Evolutionary conservation across 176 grass and related monocot genomes (phyloP).

Genomic region (Musa itinerans): DNA sequence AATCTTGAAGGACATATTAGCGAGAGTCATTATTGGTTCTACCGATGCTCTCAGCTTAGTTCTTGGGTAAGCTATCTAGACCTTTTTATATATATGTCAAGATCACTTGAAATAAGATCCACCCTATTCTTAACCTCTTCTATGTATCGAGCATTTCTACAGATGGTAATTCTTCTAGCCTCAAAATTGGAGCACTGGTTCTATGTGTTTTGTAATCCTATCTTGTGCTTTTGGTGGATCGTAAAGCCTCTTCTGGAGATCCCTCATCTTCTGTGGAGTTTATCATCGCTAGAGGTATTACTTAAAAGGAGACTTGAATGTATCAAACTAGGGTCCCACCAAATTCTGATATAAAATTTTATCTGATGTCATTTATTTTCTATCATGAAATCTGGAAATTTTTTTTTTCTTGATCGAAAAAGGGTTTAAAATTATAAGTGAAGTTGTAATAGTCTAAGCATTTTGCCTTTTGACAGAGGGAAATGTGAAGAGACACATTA

Average conservation of each 20-base stretch:
- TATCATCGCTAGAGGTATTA: conserved; percentile 49
- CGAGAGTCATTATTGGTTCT: conserved; percentile 39
- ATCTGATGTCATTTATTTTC: neutral
- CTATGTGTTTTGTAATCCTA: conserved; percentile 46
- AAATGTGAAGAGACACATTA: neutral
- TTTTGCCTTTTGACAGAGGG: neutral
- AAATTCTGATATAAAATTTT: neutral
- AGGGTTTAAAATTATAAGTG: neutral
- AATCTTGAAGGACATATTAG: conserved; percentile 27
- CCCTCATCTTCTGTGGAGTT: conserved; percentile 66
- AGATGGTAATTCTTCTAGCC: conserved; percentile 43
- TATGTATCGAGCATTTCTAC: conserved; percentile 14
- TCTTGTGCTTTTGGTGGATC: conserved; percentile 72
- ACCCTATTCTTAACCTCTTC: conserved; percentile 1
- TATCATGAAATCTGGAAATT: neutral
- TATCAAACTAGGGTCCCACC: neutral
- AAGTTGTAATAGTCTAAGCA: neutral
- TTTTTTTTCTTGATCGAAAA: neutral
- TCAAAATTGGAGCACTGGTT: conserved; percentile 42
- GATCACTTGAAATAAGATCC: neutral
- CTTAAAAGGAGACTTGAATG: neutral
- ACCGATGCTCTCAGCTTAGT: conserved; percentile 45
- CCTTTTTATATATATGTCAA: neutral
- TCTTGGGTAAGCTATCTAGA: conserved; percentile 54
- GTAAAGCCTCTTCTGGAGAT: conserved; percentile 66